A percentile compares a stretch with the other conserved stretches of the same genome.
phyloP scores from a whole-genome alignment of 1,284 basidiomycete genomes.

The Irpex rosettiformis region DNA sequence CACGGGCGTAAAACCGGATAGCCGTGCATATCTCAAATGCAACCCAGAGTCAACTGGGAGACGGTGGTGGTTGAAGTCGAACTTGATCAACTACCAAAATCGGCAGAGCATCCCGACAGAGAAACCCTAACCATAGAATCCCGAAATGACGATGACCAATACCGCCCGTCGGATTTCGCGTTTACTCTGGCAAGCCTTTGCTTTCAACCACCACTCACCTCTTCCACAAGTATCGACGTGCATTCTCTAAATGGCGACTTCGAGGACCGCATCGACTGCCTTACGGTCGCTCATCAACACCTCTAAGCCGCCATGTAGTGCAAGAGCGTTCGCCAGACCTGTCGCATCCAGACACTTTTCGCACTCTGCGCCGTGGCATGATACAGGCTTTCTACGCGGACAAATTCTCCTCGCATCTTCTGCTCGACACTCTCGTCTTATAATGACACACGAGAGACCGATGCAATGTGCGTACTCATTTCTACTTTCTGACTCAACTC shows the following conservation, averaged over 20 bases:
- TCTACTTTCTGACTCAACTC: neutral
- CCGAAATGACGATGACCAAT: conserved; percentile 2
- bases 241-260: neutral
- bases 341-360: conserved; percentile 15
- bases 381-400: conserved; percentile 31
- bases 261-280: neutral
- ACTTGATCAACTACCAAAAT: neutral
- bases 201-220: neutral
- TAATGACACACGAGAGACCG: conserved; percentile 14
- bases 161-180: neutral
- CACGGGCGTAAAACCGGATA: no score
- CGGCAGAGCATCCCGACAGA: neutral
- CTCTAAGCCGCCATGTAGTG: neutral
- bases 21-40: no score
- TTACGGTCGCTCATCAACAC: neutral
- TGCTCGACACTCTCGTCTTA: conserved; percentile 19
- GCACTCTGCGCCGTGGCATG: conserved; percentile 18
- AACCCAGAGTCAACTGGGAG: neutral
- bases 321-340: neutral
- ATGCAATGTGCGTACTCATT: conserved; percentile 21
- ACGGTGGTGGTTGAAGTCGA: neutral
- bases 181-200: neutral
- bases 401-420: conserved; percentile 36
- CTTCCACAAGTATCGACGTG: neutral
- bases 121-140: neutral